Conservation (phyloP, 192 early-diverging fungal species). For the Backusella tuberculispora region DNA sequence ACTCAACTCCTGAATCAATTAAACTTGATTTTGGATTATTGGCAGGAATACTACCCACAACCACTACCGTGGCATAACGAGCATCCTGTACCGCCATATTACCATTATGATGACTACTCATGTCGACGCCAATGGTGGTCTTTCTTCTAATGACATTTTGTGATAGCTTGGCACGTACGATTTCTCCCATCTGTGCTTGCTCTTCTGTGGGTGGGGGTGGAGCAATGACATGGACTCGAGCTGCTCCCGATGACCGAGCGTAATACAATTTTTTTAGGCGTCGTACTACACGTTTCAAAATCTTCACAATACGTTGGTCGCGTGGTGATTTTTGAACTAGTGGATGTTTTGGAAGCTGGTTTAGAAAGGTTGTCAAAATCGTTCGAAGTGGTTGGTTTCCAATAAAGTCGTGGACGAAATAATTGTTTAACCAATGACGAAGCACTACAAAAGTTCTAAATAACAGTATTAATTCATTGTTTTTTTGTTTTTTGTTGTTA, state of each 20-base stretch:
- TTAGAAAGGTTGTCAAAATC: conserved; percentile 45
- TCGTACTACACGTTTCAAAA: conserved; percentile 44
- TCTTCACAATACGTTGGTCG: conserved; percentile 59
- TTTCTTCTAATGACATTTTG: conserved; percentile 36
- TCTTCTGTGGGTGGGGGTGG: conserved; percentile 37
- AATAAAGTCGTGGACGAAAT: conserved; percentile 62
- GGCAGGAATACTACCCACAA: conserved; percentile 33
- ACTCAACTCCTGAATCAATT: conserved; percentile 12
- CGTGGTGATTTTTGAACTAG: conserved; percentile 46
- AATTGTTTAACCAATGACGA: conserved; percentile 64
- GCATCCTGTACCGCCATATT: conserved; percentile 44
- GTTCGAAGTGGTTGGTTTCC: conserved; percentile 44
- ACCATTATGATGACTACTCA: conserved; percentile 33
- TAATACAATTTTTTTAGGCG: conserved; percentile 44
- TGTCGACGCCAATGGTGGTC: conserved; percentile 23
- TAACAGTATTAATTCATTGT: not conserved
- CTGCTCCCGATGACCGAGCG: conserved; percentile 17
- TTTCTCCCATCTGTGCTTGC: conserved; percentile 30
- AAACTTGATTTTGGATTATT: conserved; percentile 5
- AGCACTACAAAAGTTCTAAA: conserved; percentile 58
- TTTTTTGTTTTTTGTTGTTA: not conserved
- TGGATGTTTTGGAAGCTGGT: conserved; percentile 43
- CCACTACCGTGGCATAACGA: conserved; percentile 33
- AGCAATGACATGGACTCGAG: conserved; percentile 37
- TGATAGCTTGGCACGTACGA: conserved; percentile 36